Percentiles rank a stretch among this genome's conserved stretches.
phyloP scores from a whole-genome alignment of 2,329 filamentous ascomycete genomes.

The Trichoderma citrinoviride region DNA sequence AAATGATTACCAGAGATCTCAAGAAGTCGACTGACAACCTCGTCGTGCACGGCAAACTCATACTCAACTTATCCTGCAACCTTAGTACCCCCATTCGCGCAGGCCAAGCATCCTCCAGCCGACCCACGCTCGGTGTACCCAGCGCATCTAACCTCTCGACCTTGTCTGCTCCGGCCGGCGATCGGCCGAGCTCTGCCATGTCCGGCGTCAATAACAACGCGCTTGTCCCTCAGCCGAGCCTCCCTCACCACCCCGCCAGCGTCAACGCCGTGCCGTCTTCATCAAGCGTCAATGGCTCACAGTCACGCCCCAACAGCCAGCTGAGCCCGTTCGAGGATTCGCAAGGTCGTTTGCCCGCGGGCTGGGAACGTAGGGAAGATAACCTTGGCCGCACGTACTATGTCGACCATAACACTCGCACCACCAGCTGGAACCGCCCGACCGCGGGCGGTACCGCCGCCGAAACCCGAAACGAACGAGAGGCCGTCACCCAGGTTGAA shows the following conservation, averaged over 20 bases:
- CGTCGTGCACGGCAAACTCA: conserved; percentile 95
- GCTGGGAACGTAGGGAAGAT: conserved; percentile 95
- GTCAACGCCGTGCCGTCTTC: conserved; percentile 39
- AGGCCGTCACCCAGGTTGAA: conserved; percentile 90
- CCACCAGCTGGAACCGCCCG: conserved; percentile 93
- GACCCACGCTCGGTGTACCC: conserved; percentile 45
- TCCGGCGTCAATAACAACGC: conserved; percentile 48
- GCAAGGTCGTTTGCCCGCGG: conserved; percentile 86
- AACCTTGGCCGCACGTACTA: conserved; percentile 95
- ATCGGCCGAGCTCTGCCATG: conserved; percentile 53
- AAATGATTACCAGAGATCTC: conserved; percentile 96
- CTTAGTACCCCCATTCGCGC: conserved; percentile 66
- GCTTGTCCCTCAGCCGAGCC: conserved; percentile 40
- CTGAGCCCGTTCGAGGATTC: conserved; percentile 94
- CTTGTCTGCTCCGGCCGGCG: conserved; percentile 42
- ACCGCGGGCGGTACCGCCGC: conserved; percentile 73
- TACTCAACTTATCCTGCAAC: conserved; percentile 94
- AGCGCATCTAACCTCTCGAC: conserved; percentile 46
- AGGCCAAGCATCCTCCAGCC: conserved; percentile 43
- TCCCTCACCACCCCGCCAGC: conserved; percentile 49
- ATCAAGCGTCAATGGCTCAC: conserved; percentile 32
- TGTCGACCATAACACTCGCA: conserved; percentile 94
- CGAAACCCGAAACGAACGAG: conserved; percentile 70
- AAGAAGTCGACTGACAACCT: conserved; percentile 98
- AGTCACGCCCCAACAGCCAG: conserved; percentile 38